phyloP scores from a whole-genome alignment of 139 green algal species.

The Chlamydomonas sphaeroides region DNA sequence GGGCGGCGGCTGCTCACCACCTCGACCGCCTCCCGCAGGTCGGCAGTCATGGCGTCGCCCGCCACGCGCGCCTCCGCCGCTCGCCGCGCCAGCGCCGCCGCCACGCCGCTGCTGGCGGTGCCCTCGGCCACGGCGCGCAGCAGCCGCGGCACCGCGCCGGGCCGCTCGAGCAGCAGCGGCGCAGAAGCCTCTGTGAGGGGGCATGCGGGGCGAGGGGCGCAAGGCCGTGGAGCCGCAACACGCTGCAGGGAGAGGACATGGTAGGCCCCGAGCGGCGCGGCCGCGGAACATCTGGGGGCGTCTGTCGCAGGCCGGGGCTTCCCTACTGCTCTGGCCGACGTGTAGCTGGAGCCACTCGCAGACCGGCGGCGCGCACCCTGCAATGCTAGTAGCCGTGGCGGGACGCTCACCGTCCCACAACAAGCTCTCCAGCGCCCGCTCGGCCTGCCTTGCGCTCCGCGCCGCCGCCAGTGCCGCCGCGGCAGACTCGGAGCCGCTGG shows the following conservation, averaged over 20 bases:
- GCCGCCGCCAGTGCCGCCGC: neutral
- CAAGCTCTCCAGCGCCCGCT: constrained; percentile 22
- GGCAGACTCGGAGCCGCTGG: neutral
- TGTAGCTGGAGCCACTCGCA: neutral
- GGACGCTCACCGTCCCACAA: neutral
- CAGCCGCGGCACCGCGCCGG: constrained; percentile 53
- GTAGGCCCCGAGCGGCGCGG: no score
- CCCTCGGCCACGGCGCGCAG: constrained; percentile 46
- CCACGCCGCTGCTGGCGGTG: constrained; percentile 17
- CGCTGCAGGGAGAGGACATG: no score
- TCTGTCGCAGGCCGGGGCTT: neutral
- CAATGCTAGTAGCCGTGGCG: no score
- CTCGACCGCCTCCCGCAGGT: constrained; percentile 29
- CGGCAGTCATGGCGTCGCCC: constrained; percentile 29
- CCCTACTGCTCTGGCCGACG: neutral
- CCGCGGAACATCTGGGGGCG: neutral
- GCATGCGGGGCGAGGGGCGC: neutral
- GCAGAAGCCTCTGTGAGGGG: constrained; percentile 8
- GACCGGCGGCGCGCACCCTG: neutral
- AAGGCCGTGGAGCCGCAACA: no score
- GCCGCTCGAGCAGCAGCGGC: constrained; percentile 46
- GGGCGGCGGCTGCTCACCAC: no score
- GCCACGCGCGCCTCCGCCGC: constrained; percentile 20
- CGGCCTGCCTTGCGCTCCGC: neutral
- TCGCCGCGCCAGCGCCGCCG: constrained; percentile 16